A percentile compares a stretch with the other conserved stretches of the same genome.
These are phyloP conservation scores for Xylaria grammica DNA, from an alignment of 495 filamentous ascomycete genomes.

Conservation along the genomic window DNA sequence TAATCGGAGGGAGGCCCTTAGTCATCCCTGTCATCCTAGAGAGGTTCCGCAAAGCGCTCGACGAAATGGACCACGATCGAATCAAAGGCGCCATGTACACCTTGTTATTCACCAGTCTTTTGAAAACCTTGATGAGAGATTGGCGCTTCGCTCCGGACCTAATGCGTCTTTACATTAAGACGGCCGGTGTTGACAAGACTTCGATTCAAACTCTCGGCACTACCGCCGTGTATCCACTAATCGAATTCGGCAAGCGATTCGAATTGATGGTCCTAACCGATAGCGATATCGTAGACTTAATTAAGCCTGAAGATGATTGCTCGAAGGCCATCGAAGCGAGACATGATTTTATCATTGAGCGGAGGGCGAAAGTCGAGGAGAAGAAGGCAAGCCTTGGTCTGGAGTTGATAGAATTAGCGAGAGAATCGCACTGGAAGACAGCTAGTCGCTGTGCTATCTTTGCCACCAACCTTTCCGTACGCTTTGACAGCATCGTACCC, in stretches of 20 bases:
- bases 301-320: constrained; percentile 71
- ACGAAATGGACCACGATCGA: constrained; percentile 78
- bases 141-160: constrained; percentile 91
- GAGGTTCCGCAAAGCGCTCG: constrained; percentile 79
- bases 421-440: constrained; percentile 92
- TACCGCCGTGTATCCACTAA: constrained; percentile 78
- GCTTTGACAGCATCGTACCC: constrained; percentile 86
- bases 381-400: constrained; percentile 81
- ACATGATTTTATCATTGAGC: constrained; percentile 70
- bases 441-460: constrained; percentile 87
- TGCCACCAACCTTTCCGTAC: constrained; percentile 82
- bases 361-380: constrained; percentile 74
- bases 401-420: constrained; percentile 78
- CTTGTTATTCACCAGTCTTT: constrained; percentile 82
- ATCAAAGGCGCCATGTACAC: constrained; percentile 96
- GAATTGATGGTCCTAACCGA: constrained; percentile 89
- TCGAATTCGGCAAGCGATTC: constrained; percentile 86
- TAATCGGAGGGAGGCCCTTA: constrained; percentile 82
- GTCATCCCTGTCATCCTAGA: constrained; percentile 87
- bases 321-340: constrained; percentile 67
- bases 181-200: constrained; percentile 87
- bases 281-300: constrained; percentile 68
- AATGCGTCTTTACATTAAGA: constrained; percentile 86
- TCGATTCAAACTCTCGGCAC: constrained; percentile 91
- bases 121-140: constrained; percentile 84